phyloP scores from a whole-genome alignment of 192 early-diverging fungal species.

The Entomortierella lignicola region DNA sequence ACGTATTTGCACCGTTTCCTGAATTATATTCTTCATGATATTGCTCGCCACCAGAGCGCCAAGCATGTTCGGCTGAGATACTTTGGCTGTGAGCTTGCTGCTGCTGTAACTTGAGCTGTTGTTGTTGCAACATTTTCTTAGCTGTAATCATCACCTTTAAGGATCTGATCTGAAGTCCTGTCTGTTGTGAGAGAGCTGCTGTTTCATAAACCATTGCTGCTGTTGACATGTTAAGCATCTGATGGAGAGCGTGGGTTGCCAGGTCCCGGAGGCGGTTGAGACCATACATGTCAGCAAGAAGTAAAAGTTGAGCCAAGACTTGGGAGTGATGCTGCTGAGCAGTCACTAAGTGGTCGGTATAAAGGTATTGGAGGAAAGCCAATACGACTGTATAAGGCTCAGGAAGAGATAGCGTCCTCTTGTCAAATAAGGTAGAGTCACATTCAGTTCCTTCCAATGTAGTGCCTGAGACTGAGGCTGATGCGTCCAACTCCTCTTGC shows the following conservation, averaged over 20 bases:
- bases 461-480: neutral
- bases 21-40: neutral
- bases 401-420: conserved; percentile 55
- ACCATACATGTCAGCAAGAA: conserved; percentile 69
- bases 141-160: conserved; percentile 66
- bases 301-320: conserved; percentile 71
- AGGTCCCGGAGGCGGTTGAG: conserved; percentile 68
- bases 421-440: conserved; percentile 54
- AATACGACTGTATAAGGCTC: conserved; percentile 63
- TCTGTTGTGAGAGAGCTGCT: conserved; percentile 68
- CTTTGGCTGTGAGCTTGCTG: conserved; percentile 41
- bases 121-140: conserved; percentile 62
- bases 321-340: conserved; percentile 72
- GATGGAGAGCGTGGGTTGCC: conserved; percentile 67
- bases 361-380: conserved; percentile 74
- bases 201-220: conserved; percentile 78
- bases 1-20: conserved; percentile 5
- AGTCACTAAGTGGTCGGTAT: conserved; percentile 74
- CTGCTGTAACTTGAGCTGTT: conserved; percentile 57
- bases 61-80: conserved; percentile 39
- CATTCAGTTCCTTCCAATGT: conserved; percentile 24
- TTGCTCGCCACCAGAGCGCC: conserved; percentile 11
- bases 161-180: conserved; percentile 69
- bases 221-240: conserved; percentile 66
- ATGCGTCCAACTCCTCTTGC: conserved; percentile 52